phyloP scores from a whole-genome alignment of 164 flowering plant genomes.

The Stephania cephalantha region DNA sequence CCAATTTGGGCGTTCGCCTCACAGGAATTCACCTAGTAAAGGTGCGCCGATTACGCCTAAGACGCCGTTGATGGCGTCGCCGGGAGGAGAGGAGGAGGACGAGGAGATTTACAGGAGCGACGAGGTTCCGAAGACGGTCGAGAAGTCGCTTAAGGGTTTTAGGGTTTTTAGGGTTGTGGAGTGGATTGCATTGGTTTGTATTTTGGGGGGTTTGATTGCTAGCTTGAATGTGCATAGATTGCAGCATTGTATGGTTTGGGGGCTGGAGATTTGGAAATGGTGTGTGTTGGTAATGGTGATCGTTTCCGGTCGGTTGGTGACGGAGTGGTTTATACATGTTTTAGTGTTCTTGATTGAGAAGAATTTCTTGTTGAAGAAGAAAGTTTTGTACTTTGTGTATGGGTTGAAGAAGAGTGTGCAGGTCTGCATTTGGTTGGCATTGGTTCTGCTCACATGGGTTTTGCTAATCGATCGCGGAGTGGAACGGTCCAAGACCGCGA shows the following conservation, averaged over 20 bases:
- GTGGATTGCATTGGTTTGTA: slow-evolving; percentile 36
- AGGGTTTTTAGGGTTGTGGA: slow-evolving; percentile 27
- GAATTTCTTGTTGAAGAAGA: slow-evolving; percentile 61
- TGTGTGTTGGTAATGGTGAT: slow-evolving; percentile 54
- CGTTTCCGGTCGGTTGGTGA: slow-evolving; percentile 55
- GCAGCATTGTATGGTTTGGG: slow-evolving; percentile 35
- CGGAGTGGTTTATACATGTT: slow-evolving; percentile 48
- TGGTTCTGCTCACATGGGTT: slow-evolving; percentile 63
- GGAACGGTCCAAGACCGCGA: slow-evolving; percentile 26
- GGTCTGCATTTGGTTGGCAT: slow-evolving; percentile 51
- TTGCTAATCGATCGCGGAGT: slow-evolving; percentile 49
- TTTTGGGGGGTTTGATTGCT: slow-evolving; percentile 32
- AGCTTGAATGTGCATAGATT: slow-evolving; percentile 40
- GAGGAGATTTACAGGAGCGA: slow-evolving; percentile 12
- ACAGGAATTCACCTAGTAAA: slow-evolving; percentile 4
- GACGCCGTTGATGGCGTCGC: slow-evolving; percentile 27
- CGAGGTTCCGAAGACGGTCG: neutral
- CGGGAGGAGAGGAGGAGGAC: slow-evolving; percentile 20
- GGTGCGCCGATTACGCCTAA: slow-evolving; percentile 22
- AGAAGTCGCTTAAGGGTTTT: neutral
- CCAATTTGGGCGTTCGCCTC: slow-evolving; percentile 12
- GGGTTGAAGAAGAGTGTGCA: slow-evolving; percentile 62
- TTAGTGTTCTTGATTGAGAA: slow-evolving; percentile 58
- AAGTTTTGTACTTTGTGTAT: slow-evolving; percentile 71
- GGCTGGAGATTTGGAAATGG: slow-evolving; percentile 76